Evolutionary conservation across 139 green algal genomes (phyloP).

Genomic region (Chlorella sp.): DNA sequence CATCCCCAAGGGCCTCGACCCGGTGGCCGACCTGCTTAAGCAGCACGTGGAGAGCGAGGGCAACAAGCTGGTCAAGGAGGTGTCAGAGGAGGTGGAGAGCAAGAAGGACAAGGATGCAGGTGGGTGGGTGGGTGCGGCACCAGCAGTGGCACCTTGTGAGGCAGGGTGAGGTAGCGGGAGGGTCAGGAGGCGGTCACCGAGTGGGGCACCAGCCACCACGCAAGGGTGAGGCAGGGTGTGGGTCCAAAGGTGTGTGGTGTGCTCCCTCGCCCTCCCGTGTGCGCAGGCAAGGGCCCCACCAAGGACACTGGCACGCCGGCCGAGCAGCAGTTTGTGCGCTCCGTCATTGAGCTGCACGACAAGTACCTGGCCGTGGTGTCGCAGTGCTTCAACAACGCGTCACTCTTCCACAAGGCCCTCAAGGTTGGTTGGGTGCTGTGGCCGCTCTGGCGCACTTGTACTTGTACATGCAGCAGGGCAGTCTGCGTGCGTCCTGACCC

Average conservation of each 20-base stretch:
- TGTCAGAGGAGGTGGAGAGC: constrained; percentile 59
- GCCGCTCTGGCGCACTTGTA: background rate
- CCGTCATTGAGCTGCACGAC: constrained; percentile 92
- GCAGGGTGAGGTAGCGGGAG: background rate
- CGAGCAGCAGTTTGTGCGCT: constrained; percentile 88
- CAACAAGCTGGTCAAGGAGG: constrained; percentile 74
- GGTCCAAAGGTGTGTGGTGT: too few species aligned
- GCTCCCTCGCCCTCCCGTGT: too few species aligned
- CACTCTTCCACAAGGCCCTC: constrained; percentile 92
- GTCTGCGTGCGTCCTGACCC: too few species aligned
- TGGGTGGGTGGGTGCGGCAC: too few species aligned
- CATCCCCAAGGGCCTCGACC: constrained; percentile 86
- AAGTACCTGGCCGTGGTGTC: constrained; percentile 71
- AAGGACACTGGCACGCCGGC: constrained; percentile 43
- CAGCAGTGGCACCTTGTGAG: too few species aligned
- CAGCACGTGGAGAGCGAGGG: constrained; percentile 92
- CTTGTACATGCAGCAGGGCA: background rate
- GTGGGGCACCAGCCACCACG: too few species aligned
- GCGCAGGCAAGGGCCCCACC: constrained; percentile 21
- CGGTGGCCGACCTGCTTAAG: constrained; percentile 88
- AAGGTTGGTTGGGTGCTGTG: constrained; percentile 1
- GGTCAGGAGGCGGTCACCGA: background rate
- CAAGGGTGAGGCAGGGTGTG: too few species aligned
- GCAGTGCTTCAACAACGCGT: constrained; percentile 72
- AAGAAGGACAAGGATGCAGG: constrained; percentile 70